Base-by-base conservation (phyloP, 371 early-diverging fungal genomes). In the Mortierella sp. region DNA sequence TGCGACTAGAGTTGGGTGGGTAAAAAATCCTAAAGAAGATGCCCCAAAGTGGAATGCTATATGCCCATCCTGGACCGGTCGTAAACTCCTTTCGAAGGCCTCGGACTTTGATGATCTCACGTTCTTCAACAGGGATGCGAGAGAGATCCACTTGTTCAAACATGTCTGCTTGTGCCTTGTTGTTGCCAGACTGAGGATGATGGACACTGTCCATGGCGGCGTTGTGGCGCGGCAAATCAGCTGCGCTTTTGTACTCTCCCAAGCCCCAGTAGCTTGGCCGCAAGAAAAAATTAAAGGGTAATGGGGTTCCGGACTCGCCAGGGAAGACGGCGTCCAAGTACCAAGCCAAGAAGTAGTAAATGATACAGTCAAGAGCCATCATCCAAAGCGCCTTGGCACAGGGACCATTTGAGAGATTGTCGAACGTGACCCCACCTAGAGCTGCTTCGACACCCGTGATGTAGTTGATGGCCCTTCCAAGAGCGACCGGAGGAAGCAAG, bases 341-440 rank as follows among this genome's bases (percentile, higher is more conserved):
- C 75, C 80, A 79, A 17, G 79, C 80, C 56, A 82, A 56, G n/a
- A 72, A 60, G 37, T 63, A 56, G 57, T 80, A 82, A 11, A 82
- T 34, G n/a, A 80, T 39, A 37, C 62, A 51, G 24, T 80, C 79
- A 11, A 79, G 3, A 1, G 67, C 65, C 69, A 82, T 41, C 80
- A 81, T 80, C 55, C 64, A 73, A 17, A 78, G 46, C 1, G 70
- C 69, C 23, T 63, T 66, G 23, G 50, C 72, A 34, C 72, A 60
- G 9, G 80, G 66, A 2, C 69, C 71, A 19, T 34, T n/a, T 8
- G 50, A 21, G 31, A 68, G 6, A 34, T 73, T 70, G 4, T 37
- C 70, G 30, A 75, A 65, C 0, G 72, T 68, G 49, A 78, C 61
- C 1, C 71, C 79, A 19, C 64, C 63, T 27, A 65, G 43, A 3